phyloP scores from a whole-genome alignment of 1,284 basidiomycete genomes.

The Cutaneotrichosporon sp. region DNA sequence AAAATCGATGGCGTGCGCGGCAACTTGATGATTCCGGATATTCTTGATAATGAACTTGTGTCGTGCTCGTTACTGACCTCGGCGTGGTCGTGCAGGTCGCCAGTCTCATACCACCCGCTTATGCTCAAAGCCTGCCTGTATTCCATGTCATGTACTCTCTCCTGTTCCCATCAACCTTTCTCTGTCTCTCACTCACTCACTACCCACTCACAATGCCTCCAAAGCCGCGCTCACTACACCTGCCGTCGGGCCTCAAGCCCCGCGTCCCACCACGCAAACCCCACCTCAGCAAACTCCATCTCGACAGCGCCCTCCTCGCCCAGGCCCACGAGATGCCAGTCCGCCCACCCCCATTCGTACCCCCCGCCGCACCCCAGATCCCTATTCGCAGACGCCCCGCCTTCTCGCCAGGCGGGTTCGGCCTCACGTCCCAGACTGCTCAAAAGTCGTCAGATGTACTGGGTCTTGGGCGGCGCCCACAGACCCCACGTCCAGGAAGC shows the following conservation, averaged over 20 bases:
- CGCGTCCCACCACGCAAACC: conserved; percentile 16
- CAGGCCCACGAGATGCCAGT: conserved; percentile 12
- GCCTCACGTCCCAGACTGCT: conserved; percentile 28
- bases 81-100: too few relatives aligned
- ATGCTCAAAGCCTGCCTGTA: too few relatives aligned
- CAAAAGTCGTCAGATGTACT: conserved; percentile 16
- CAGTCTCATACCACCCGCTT: too few relatives aligned
- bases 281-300: conserved; percentile 20
- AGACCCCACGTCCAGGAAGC: conserved; percentile 22
- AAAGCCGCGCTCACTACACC: conserved; percentile 14
- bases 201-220: conserved; percentile 11
- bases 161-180: too few relatives aligned
- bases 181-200: too few relatives aligned
- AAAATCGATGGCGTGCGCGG: too few relatives aligned
- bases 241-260: conserved; percentile 12
- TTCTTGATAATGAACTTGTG: background rate
- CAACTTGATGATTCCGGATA: too few relatives aligned
- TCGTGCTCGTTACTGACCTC: background rate
- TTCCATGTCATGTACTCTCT: too few relatives aligned
- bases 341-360: conserved; percentile 16
- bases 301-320: conserved; percentile 13
- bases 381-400: conserved; percentile 40
- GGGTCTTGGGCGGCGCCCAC: conserved; percentile 8
- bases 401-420: conserved; percentile 47
- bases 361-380: conserved; percentile 37